A percentile compares a stretch with the other conserved stretches of the same genome.
These are phyloP conservation scores for Podospora pseudopauciseta DNA, from an alignment of 495 filamentous ascomycete species.

Conservation along the genomic window DNA sequence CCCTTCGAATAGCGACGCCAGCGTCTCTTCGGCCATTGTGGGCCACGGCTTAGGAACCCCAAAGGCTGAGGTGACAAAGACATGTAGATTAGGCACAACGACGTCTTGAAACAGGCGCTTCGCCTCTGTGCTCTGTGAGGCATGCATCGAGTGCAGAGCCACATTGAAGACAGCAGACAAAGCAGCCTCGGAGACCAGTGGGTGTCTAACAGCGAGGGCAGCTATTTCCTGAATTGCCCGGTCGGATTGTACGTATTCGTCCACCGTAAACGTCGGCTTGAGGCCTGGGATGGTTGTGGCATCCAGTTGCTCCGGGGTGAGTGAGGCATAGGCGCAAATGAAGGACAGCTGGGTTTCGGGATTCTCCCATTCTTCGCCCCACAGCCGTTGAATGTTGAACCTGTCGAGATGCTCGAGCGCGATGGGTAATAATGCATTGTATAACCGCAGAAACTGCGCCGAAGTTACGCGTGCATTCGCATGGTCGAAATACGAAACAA, in stretches of 20 bases:
- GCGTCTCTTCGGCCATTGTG: slow-evolving; percentile 51
- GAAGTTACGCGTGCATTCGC: slow-evolving; percentile 69
- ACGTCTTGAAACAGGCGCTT: slow-evolving; percentile 63
- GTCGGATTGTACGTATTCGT: slow-evolving; percentile 71
- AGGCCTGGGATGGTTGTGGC: slow-evolving; percentile 76
- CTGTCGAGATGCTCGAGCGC: slow-evolving; percentile 52
- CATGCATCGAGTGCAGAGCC: slow-evolving; percentile 60
- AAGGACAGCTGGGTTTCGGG: slow-evolving; percentile 86
- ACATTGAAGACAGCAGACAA: slow-evolving; percentile 77
- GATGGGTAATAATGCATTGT: slow-evolving; percentile 66
- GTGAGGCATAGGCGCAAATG: slow-evolving; percentile 71
- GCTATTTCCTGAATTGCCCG: slow-evolving; percentile 67
- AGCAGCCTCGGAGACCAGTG: slow-evolving; percentile 83
- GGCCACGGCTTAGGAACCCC: slow-evolving; percentile 57
- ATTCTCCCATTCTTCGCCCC: slow-evolving; percentile 88
- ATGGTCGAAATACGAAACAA: slow-evolving; percentile 80
- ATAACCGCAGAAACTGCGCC: slow-evolving; percentile 75
- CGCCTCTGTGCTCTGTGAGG: slow-evolving; percentile 63
- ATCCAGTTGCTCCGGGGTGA: slow-evolving; percentile 69
- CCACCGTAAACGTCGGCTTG: slow-evolving; percentile 68
- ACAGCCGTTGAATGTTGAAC: slow-evolving; percentile 75
- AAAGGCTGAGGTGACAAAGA: slow-evolving; percentile 77
- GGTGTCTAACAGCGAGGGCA: slow-evolving; percentile 72
- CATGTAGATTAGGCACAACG: slow-evolving; percentile 63
- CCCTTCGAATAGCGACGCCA: slow-evolving; percentile 50